Conservation (phyloP, 2,329 filamentous ascomycete genomes). For the Aspergillus udagawae region DNA sequence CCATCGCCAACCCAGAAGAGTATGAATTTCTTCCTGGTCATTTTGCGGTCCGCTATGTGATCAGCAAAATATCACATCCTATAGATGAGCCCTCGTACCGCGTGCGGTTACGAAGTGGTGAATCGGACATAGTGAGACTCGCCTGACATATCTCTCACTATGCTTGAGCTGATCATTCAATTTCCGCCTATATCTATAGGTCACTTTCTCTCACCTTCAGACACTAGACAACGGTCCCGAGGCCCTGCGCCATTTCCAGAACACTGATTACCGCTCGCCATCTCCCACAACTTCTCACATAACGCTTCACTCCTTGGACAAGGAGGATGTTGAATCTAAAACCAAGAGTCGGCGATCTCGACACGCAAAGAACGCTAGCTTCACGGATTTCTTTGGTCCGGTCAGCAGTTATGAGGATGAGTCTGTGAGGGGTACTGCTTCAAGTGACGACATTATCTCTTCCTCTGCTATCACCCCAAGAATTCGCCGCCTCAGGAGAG, state of each 20-base stretch:
- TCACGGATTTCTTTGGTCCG: conserved; percentile 16
- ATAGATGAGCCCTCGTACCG: conserved; percentile 23
- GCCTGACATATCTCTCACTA: not conserved
- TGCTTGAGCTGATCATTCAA: not conserved
- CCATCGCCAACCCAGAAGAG: conserved; percentile 25
- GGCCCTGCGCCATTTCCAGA: conserved; percentile 22
- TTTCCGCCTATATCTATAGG: conserved; percentile 17
- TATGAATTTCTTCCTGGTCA: conserved; percentile 40
- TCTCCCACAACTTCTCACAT: conserved; percentile 1
- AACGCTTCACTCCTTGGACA: conserved; percentile 3
- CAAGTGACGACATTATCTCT: conserved; percentile 22
- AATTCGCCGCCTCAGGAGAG: conserved; percentile 11
- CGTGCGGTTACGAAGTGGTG: conserved; percentile 34
- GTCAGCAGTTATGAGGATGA: conserved; percentile 18
- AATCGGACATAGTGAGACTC: conserved; percentile 32
- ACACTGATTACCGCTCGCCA: conserved; percentile 5
- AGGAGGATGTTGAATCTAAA: conserved; percentile 10
- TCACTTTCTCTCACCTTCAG: conserved; percentile 24
- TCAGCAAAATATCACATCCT: conserved; percentile 22
- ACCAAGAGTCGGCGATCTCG: conserved; percentile 7
- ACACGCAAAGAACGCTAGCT: conserved; percentile 8
- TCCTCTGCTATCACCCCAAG: conserved; percentile 8
- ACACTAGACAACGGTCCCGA: conserved; percentile 25
- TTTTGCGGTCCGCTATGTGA: conserved; percentile 29
- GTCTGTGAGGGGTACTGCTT: conserved; percentile 4